Percentiles rank a stretch among this genome's conserved stretches.
These are phyloP conservation scores for Rhizomucor pusillus DNA, from an alignment of 371 early-diverging fungal genomes.

Conservation along the genomic window DNA sequence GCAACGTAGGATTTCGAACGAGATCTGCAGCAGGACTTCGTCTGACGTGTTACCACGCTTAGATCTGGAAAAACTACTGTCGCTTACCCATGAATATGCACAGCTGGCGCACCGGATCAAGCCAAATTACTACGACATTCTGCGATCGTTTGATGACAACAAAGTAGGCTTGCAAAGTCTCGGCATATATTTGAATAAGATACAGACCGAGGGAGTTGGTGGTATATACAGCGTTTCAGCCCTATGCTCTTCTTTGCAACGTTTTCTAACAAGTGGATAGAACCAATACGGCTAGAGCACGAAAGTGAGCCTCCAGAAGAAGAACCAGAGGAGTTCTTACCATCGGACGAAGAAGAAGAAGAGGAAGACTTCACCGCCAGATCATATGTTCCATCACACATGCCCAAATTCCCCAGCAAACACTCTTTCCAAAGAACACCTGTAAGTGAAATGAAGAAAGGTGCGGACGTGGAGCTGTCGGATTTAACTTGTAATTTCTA, in stretches of 20 bases:
- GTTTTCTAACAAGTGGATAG: background rate
- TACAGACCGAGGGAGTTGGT: conserved; percentile 9
- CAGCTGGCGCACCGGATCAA: conserved; percentile 53
- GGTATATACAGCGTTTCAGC: conserved; percentile 4
- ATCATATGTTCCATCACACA: conserved; percentile 48
- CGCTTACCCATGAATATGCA: conserved; percentile 45
- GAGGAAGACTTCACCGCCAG: conserved; percentile 20
- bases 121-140: conserved; percentile 55
- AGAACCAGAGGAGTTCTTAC: conserved; percentile 32
- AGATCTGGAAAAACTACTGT: conserved; percentile 53
- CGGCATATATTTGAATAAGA: conserved; percentile 27
- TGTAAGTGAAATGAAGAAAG: conserved; percentile 27
- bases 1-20: conserved; percentile 34
- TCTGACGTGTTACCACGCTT: conserved; percentile 1
- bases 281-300: background rate
- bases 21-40: background rate
- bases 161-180: conserved; percentile 31
- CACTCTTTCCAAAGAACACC: conserved; percentile 64
- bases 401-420: conserved; percentile 58
- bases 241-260: background rate
- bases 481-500: conserved; percentile 7
- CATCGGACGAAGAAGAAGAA: conserved; percentile 47
- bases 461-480: background rate
- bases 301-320: conserved; percentile 9
- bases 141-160: conserved; percentile 39